These are phyloP conservation scores for Isabelozyma gotoi DNA, from an alignment of 805 yeast species.

Conservation along the genomic window DNA sequence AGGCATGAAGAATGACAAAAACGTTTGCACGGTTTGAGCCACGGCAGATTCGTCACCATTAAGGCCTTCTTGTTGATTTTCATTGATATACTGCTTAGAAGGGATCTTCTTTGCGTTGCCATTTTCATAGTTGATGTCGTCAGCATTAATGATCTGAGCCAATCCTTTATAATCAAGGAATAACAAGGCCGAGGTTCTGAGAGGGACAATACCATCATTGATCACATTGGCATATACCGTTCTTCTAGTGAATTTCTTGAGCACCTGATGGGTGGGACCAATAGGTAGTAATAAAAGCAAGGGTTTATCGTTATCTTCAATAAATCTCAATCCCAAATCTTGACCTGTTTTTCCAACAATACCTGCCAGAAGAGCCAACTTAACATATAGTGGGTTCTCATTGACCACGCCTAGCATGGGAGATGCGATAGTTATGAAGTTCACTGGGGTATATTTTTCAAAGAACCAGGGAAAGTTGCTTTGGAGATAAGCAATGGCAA, in stretches of 20 bases:
- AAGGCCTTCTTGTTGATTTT: conserved; percentile 4
- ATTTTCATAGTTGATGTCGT: conserved; percentile 12
- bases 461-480: conserved; percentile 72
- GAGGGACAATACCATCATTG: conserved; percentile 94
- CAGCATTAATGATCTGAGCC: conserved; percentile 17
- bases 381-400: conserved; percentile 85
- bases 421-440: conserved; percentile 80
- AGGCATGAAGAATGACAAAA: conserved; percentile 41
- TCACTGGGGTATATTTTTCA: conserved; percentile 61
- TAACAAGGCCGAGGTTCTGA: conserved; percentile 82
- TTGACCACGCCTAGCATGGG: conserved; percentile 86
- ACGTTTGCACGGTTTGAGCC: conserved; percentile 32
- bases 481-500: conserved; percentile 80
- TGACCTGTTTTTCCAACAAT: conserved; percentile 91
- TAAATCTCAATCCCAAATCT: conserved; percentile 68
- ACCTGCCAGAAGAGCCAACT: conserved; percentile 82
- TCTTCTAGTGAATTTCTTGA: conserved; percentile 64
- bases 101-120: conserved; percentile 17
- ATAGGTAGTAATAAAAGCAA: conserved; percentile 73
- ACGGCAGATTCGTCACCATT: conserved; percentile 13
- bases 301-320: conserved; percentile 53
- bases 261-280: conserved; percentile 64
- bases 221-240: conserved; percentile 87
- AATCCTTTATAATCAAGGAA: conserved; percentile 82
- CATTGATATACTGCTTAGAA: conserved; percentile 9